Percentiles rank a stretch among this genome's conserved stretches.
These are phyloP conservation scores for Parastagonospora nodorum DNA, from an alignment of 2,329 filamentous ascomycete species.

Conservation along the genomic window DNA sequence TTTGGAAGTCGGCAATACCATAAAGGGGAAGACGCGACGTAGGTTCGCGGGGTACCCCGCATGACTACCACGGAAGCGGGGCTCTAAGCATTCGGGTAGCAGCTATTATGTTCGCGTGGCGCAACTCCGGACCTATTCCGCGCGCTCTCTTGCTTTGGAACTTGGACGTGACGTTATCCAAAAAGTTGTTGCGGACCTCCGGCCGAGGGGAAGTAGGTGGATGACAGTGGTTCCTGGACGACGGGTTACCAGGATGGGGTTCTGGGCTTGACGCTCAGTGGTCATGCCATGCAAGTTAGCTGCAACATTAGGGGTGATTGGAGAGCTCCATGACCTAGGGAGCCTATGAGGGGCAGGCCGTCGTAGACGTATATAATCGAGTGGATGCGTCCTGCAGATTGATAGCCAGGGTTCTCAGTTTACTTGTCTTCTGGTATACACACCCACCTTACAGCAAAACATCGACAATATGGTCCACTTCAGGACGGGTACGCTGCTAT, in stretches of 20 bases:
- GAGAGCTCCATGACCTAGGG: conserved; percentile 12
- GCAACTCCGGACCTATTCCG: conserved; percentile 12
- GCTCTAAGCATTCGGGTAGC: conserved; percentile 15
- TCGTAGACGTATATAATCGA: conserved; percentile 23
- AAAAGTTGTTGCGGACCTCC: conserved; percentile 5
- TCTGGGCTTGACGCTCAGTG: background rate
- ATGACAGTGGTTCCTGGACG: too few relatives aligned
- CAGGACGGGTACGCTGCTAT: conserved; percentile 14
- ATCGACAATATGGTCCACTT: conserved; percentile 32
- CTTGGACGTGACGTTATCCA: conserved; percentile 9
- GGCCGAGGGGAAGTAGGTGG: conserved; percentile 15
- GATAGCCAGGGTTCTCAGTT: background rate
- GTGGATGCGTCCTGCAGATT: background rate
- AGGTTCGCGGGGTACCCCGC: conserved; percentile 32
- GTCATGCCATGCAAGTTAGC: conserved; percentile 3
- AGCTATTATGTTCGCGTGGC: conserved; percentile 10
- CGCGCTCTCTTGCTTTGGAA: conserved; percentile 1
- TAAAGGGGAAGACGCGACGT: conserved; percentile 12
- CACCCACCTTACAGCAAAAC: background rate
- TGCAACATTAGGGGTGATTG: conserved; percentile 4
- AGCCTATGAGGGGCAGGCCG: conserved; percentile 16
- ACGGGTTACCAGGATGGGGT: background rate
- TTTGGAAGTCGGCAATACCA: conserved; percentile 9
- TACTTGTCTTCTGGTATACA: background rate
- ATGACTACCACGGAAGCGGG: conserved; percentile 13